Base-by-base conservation (phyloP, 495 filamentous ascomycete species). In the Corynascus novoguineensis region DNA sequence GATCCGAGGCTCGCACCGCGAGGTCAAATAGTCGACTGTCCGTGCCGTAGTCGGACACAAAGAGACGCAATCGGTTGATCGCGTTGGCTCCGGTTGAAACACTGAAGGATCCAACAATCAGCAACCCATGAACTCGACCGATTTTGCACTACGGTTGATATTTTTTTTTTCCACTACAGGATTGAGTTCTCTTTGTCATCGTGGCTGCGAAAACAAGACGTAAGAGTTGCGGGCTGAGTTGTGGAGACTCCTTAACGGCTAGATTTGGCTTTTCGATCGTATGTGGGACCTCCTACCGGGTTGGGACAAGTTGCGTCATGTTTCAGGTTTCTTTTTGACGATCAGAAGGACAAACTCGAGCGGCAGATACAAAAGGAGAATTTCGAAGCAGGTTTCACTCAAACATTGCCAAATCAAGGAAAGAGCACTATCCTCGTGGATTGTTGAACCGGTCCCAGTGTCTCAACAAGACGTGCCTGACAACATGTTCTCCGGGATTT, bases 301-400 rank as follows among this genome's bases (percentile, higher is more conserved):
- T 40, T 55, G 52, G 40, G 29, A 45, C 52, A 9, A 11, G 6
- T 28, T 35, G 52, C 52, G 52, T 55, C 52, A 55, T 55, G 41
- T 27, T 34, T 28, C 21, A n/a, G 1, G 22, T 24, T 25, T 15
- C 11, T 35, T 7, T 14, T 14, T 21, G 34, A 52, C 29, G 32
- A 40, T 51, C 32, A 1, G 5, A 9, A n/a, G 22, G 12, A 40
- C 12, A 51, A n/a, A 28, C 45, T 14, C 14, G 35, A n/a, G 9
- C 7, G 5, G 3, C 15, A 17, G 6, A 17, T 7, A 41, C 9
- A n/a, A 7, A 41, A 21, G 4, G 11, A 38, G 35, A 38, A n/a
- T n/a, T n/a, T n/a, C n/a, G n/a, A n/a, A n/a, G n/a, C n/a, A n/a
- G n/a, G n/a, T n/a, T n/a, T n/a, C n/a, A n/a, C n/a, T n/a, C n/a